Base-by-base conservation (phyloP, 2,329 filamentous ascomycete species). In the Pseudopyricularia cyperi region DNA sequence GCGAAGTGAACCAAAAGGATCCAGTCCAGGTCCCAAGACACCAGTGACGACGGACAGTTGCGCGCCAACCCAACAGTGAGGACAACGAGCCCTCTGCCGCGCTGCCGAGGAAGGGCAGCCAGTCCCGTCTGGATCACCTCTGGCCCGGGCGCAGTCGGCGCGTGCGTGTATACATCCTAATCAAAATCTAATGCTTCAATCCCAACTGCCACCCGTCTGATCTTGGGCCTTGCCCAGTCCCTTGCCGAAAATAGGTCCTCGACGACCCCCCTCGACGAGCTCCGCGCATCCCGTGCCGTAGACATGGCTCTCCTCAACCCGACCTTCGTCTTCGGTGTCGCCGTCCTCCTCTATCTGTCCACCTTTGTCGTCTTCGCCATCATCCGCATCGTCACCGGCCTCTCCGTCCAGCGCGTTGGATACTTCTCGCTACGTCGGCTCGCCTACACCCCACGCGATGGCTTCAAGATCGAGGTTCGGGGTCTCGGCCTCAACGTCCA, bases 311-410 rank as follows among this genome's bases (percentile, higher is more conserved):
- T 83, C 60, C 70, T 83, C 59, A 81, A 77, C 62, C 84, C 85
- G 60, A 87, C 91, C 59, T 95, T 95, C 65, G 71, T 96, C 58
- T 80, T 95, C 62, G 91, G 91, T 65, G 75, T 95, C 60, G 62
- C 90, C 65, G 82, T 97, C 60, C 77, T 97, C 57, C 72, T 88
- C 56, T 98, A 97, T 71, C 79, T 98, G 46, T 85, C 82, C 56
- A 89, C 91, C 56, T 98, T 98, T 64, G 83, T 98, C 55, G 68
- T 96, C 54, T 95, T 98, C 67, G 93, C 93, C 62, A 79, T 97
- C 60, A 71, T 98, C 57, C 89, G 93, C 59, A 90, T 97, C 60
- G 75, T 91, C 55, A 97, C 91, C 34, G 93, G 93, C 55, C 75
- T 98, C 53, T 98, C 93, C 6, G 95, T 98, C 58, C 94, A 98